Conservation (phyloP, 768 basidiomycete genomes). For the Auricularia sp. region DNA sequence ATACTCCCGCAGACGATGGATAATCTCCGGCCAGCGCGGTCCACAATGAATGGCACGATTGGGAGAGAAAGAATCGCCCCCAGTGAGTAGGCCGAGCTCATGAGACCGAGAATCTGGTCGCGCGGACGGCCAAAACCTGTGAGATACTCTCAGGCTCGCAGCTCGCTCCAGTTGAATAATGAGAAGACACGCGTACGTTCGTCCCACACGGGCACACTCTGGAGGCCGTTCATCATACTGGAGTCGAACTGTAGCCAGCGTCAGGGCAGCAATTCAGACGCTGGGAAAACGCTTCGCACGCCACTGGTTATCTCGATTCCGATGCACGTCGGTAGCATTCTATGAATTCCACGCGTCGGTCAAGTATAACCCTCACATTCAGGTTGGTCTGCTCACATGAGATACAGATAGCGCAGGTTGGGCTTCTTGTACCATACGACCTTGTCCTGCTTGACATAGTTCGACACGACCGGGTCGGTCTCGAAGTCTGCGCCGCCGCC, state of each 20-base stretch:
- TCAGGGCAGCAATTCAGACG: background rate
- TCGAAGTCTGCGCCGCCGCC: background rate
- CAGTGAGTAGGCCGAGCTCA: slow-evolving; percentile 51
- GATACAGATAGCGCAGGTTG: slow-evolving; percentile 44
- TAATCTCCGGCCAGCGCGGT: slow-evolving; percentile 38
- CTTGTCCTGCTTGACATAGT: slow-evolving; percentile 36
- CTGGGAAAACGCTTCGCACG: slow-evolving; percentile 20
- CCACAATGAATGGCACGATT: slow-evolving; percentile 40
- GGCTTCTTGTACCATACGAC: slow-evolving; percentile 54
- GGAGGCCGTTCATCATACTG: slow-evolving; percentile 53
- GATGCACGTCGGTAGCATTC: slow-evolving; percentile 45
- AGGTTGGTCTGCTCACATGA: slow-evolving; percentile 21
- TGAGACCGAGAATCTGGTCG: slow-evolving; percentile 43
- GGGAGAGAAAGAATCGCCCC: slow-evolving; percentile 47
- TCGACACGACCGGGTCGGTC: slow-evolving; percentile 8
- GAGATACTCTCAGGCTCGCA: background rate
- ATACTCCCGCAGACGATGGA: slow-evolving; percentile 14
- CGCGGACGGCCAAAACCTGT: slow-evolving; percentile 46
- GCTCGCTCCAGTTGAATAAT: no score
- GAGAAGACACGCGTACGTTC: slow-evolving; percentile 28
- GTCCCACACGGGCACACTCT: slow-evolving; percentile 48
- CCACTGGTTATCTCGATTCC: slow-evolving; percentile 56
- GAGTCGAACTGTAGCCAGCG: slow-evolving; percentile 33
- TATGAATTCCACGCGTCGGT: no score
- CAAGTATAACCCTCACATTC: no score